Base-by-base conservation (phyloP, 495 filamentous ascomycete species). In the Choiromyces venosus region DNA sequence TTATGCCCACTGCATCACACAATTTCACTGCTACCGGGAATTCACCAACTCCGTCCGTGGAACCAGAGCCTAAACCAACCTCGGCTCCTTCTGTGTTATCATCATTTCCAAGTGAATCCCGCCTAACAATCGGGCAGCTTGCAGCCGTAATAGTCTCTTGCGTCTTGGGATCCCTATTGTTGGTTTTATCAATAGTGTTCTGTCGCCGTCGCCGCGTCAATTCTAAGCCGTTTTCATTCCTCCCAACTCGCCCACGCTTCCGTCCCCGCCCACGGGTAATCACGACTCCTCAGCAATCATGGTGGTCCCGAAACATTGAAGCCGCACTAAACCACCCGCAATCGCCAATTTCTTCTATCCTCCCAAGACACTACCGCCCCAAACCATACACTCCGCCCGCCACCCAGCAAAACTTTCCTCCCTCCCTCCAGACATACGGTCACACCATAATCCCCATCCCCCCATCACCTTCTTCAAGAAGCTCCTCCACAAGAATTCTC, bases 141-240 rank as follows among this genome's bases (percentile, higher is more conserved):
- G 66, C 72, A 29, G 56, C 66, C 46, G 66, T 77, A 67, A 73
- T 77, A 36, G n/a, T 68, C 10, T 70, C 69, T 1, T 68, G 66
- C n/a, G 70, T 67, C 12, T 52, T 73, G 16, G 56, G 44, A 61
- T 70, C 75, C 21, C 39, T 77, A 25, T 18, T 77, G 4, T 52
- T 77, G 4, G 71, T 74, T 6, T 46, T 77, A 21, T 77, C 74
- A n/a, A 21, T 77, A 21, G 40, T 77, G 14, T 73, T 73, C 61
- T 77, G 46, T 66, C 76, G 66, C 42, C 75, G 75, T 25, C 75
- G 74, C 39, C 69, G 66, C 33, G 21, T 66, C 35, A 52, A 42
- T 5, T 70, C 71, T 21, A 72, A 36, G 25, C 75, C 75, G 42
- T 73, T 77, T 9, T 72, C 74, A 70, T 77, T 77, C 42, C 29